A percentile compares a stretch with the other conserved stretches of the same genome.
Evolutionary conservation across 1,284 basidiomycete genomes (phyloP).

Genomic region (Fomitopsis schrenkii): DNA sequence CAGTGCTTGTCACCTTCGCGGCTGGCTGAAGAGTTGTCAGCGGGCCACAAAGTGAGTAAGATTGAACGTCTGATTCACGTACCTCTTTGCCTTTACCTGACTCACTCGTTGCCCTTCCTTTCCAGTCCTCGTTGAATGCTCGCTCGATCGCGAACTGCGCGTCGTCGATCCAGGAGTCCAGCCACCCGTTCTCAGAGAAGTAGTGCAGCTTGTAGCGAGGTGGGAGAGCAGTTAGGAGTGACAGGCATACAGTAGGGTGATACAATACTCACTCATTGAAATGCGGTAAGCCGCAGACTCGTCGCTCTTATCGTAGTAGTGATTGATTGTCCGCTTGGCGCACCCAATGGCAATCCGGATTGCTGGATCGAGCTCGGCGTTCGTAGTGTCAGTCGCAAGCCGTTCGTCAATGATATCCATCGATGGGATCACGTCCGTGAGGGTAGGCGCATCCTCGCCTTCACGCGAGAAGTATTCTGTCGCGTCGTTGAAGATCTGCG

Average conservation of each 20-base stretch:
- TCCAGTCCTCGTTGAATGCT: neutral
- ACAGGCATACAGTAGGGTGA: neutral
- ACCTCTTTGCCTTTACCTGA: no score
- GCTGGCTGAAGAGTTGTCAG: no score
- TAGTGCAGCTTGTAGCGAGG: conserved; percentile 28
- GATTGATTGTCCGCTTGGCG: conserved; percentile 20
- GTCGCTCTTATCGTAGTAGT: conserved; percentile 26
- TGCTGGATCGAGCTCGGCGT: neutral
- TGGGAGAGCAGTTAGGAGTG: conserved; percentile 8
- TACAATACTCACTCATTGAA: conserved; percentile 23
- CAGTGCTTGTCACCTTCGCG: no score
- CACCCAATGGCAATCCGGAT: conserved; percentile 16
- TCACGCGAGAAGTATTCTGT: conserved; percentile 26
- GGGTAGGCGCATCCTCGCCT: conserved; percentile 10
- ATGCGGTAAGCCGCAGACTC: conserved; percentile 24
- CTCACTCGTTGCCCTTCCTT: neutral
- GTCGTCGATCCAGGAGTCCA: neutral
- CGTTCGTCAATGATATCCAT: conserved; percentile 31
- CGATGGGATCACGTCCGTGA: conserved; percentile 29
- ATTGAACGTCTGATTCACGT: no score
- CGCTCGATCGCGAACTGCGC: neutral
- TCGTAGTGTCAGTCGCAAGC: conserved; percentile 13
- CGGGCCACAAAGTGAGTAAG: no score
- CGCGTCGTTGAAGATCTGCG: conserved; percentile 19
- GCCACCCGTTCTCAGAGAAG: conserved; percentile 25